phyloP scores from a whole-genome alignment of 192 early-diverging fungal species.

The Gryganskiella cystojenkinii region DNA sequence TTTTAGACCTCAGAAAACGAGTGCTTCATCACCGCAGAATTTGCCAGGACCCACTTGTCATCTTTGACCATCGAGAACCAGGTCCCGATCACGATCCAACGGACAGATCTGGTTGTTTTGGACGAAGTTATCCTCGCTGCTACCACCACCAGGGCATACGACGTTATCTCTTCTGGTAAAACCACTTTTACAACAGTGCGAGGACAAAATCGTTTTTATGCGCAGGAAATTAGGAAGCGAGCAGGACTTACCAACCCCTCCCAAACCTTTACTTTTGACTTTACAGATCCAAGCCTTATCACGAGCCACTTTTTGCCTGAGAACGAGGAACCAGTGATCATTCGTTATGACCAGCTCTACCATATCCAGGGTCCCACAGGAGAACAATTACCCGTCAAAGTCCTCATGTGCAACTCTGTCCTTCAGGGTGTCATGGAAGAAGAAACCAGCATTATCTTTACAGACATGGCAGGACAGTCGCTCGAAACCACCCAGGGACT shows the following conservation, averaged over 20 bases:
- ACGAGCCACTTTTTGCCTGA: constrained; percentile 34
- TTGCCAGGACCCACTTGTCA: constrained; percentile 34
- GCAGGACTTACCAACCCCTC: not conserved
- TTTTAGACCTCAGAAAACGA: constrained; percentile 31
- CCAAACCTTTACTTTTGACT: too few relatives aligned
- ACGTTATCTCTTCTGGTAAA: constrained; percentile 35
- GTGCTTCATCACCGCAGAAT: constrained; percentile 44
- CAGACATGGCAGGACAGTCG: constrained; percentile 54
- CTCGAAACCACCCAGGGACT: constrained; percentile 6
- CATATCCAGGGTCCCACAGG: constrained; percentile 37
- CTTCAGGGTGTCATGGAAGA: constrained; percentile 70
- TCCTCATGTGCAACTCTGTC: constrained; percentile 72
- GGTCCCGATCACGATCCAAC: constrained; percentile 44
- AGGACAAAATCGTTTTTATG: too few relatives aligned
- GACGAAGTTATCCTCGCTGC: constrained; percentile 74
- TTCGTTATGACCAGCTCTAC: constrained; percentile 53
- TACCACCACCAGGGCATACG: constrained; percentile 61
- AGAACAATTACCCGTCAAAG: constrained; percentile 43
- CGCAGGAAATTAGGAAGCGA: not conserved
- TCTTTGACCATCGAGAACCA: constrained; percentile 22
- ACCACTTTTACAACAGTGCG: too few relatives aligned
- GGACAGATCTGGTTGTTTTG: constrained; percentile 61
- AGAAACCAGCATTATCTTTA: constrained; percentile 65
- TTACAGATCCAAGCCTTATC: constrained; percentile 40
- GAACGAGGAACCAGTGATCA: constrained; percentile 38